Conservation (phyloP, 176 grass and related monocot species). For the Carex scoparia region DNA sequence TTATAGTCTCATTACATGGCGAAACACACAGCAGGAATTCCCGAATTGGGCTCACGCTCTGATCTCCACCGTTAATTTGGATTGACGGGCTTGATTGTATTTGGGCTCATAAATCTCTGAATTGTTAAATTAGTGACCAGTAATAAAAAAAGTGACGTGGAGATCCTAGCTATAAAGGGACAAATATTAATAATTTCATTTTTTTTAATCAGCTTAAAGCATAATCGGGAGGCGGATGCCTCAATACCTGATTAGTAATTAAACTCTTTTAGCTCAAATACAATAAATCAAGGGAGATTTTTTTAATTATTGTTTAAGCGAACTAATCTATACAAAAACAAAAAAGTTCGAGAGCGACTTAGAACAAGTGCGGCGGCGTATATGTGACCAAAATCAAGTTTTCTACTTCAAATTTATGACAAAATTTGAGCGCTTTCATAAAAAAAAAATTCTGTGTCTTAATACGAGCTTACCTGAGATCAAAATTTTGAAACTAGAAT, state of each 20-base stretch:
- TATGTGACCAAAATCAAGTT: not conserved
- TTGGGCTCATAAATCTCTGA: not conserved
- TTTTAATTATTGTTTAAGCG: not conserved
- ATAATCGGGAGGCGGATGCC: too few relatives aligned
- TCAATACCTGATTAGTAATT: not conserved
- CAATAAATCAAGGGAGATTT: not conserved
- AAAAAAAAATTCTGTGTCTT: not conserved
- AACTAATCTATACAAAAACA: not conserved
- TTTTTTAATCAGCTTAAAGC: not conserved
- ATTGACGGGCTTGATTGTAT: not conserved
- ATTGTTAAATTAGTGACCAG: not conserved
- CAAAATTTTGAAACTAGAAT: not conserved
- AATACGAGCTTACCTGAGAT: not conserved
- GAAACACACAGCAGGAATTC: too few relatives aligned
- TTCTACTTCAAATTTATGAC: not conserved
- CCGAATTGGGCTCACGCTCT: not conserved
- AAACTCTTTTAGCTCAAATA: not conserved
- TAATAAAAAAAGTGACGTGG: not conserved
- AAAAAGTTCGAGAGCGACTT: not conserved
- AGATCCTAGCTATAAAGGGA: not conserved
- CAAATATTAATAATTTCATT: not conserved
- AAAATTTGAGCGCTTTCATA: not conserved
- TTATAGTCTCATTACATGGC: too few relatives aligned
- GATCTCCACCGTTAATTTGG: slow-evolving; percentile 11
- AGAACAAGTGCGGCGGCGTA: not conserved